Evolutionary conservation across 2,329 filamentous ascomycete genomes (phyloP).

Genomic region (Beauveria scarabaeidicola): DNA sequence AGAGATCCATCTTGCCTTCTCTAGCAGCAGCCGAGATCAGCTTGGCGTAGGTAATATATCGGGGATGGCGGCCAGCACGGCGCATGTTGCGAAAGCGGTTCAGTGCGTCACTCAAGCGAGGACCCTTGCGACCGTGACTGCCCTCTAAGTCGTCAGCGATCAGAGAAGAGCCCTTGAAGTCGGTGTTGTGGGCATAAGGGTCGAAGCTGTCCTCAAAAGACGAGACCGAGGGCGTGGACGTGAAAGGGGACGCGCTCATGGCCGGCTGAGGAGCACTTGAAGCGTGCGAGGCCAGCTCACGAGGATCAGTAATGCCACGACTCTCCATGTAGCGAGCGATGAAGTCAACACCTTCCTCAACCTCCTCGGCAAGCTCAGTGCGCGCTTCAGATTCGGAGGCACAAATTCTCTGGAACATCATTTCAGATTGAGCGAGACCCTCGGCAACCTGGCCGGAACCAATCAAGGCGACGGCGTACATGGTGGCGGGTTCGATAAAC

Average conservation of each 20-base stretch:
- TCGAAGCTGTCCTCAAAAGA: slow-evolving; percentile 78
- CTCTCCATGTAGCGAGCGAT: slow-evolving; percentile 50
- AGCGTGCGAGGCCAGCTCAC: slow-evolving; percentile 40
- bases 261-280: slow-evolving; percentile 37
- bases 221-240: slow-evolving; percentile 47
- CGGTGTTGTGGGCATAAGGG: slow-evolving; percentile 81
- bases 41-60: slow-evolving; percentile 96
- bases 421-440: slow-evolving; percentile 67
- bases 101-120: slow-evolving; percentile 71
- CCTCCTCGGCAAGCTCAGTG: slow-evolving; percentile 61
- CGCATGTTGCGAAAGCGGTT: slow-evolving; percentile 87
- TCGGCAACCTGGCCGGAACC: slow-evolving; percentile 78
- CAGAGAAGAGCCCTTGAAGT: slow-evolving; percentile 85
- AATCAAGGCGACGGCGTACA: slow-evolving; percentile 85
- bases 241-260: slow-evolving; percentile 36
- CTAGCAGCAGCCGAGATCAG: slow-evolving; percentile 85
- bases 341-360: slow-evolving; percentile 78
- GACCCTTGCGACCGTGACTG: slow-evolving; percentile 61
- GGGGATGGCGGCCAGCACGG: slow-evolving; percentile 78
- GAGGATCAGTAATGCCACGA: slow-evolving; percentile 46
- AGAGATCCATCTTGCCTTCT: slow-evolving; percentile 70
- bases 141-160: slow-evolving; percentile 88
- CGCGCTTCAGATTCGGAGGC: slow-evolving; percentile 43
- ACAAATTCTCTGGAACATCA: slow-evolving; percentile 81
- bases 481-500: slow-evolving; percentile 79